A percentile compares a stretch with the other conserved stretches of the same genome.
phyloP scores from a whole-genome alignment of 2,329 filamentous ascomycete genomes.

The Phaeosphaeriaceae sp. region DNA sequence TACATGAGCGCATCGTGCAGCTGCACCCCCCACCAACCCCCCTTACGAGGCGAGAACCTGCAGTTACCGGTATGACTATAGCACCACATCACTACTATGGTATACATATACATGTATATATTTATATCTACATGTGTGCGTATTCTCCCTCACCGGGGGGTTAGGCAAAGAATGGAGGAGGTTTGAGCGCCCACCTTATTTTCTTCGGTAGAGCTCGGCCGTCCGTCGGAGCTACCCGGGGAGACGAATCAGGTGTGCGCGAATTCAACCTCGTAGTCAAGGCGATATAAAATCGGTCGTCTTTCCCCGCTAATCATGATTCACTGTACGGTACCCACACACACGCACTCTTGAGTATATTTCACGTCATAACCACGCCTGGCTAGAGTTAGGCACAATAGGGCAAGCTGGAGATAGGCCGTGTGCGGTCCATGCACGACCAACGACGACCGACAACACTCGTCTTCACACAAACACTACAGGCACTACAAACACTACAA shows the following conservation, averaged over 20 bases:
- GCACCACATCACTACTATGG: too few species aligned
- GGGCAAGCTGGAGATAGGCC: neutral
- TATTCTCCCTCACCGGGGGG: too few species aligned
- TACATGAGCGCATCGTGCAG: constrained; percentile 36
- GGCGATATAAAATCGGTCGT: neutral
- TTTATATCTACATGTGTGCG: too few species aligned
- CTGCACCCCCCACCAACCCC: constrained; percentile 26
- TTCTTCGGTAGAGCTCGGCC: neutral
- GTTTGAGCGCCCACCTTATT: too few species aligned
- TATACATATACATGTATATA: too few species aligned
- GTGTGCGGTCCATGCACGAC: constrained; percentile 19
- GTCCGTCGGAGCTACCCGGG: neutral
- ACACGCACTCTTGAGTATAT: too few species aligned
- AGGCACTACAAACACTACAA: constrained; percentile 19
- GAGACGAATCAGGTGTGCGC: constrained; percentile 7
- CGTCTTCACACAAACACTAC: too few species aligned
- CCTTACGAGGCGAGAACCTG: constrained; percentile 5
- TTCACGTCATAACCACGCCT: constrained; percentile 4
- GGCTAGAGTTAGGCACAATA: neutral
- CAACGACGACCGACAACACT: constrained; percentile 35
- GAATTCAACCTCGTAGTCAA: constrained; percentile 2
- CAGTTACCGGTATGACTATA: too few species aligned
- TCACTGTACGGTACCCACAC: too few species aligned
- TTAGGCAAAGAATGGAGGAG: too few species aligned
- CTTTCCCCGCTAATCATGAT: neutral